Conservation (phyloP, 352 stramenopile species). For the Globisporangium spinosum region DNA sequence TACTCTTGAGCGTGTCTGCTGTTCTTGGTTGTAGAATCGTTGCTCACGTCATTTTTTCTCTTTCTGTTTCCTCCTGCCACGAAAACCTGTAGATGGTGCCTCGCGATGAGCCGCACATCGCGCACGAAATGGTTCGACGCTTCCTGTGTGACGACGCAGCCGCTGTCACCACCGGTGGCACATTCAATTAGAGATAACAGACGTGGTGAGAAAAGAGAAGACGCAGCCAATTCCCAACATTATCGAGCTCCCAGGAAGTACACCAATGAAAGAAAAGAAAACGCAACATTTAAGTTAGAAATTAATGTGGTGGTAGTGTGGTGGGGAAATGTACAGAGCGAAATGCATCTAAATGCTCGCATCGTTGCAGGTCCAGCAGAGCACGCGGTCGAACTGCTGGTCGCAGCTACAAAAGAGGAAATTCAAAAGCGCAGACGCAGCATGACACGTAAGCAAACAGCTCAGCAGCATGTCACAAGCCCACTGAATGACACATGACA, state of each 20-base stretch:
- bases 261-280: background rate
- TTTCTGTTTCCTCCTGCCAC: background rate
- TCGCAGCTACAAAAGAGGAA: conserved; percentile 39
- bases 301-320: background rate
- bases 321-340: background rate
- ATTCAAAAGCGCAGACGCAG: background rate
- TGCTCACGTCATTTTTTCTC: background rate
- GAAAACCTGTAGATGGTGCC: conserved; percentile 61
- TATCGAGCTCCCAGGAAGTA: background rate
- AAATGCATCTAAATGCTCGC: conserved; percentile 13
- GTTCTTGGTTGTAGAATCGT: background rate
- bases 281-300: conserved; percentile 20
- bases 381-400: conserved; percentile 72
- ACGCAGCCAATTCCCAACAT: background rate
- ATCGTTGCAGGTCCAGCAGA: conserved; percentile 73
- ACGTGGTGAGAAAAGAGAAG: background rate
- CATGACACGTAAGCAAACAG: background rate
- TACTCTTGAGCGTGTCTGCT: conserved; percentile 14
- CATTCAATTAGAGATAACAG: conserved; percentile 35
- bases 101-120: conserved; percentile 52
- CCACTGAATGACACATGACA: background rate
- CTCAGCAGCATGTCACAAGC: background rate
- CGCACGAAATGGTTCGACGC: conserved; percentile 42
- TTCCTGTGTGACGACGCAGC: conserved; percentile 34
- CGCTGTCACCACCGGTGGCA: background rate